Evolutionary conservation across 2,329 filamentous ascomycete species (phyloP), one percentile per base, ranked within the genome.

Genomic region (Trichophaea hybrida): DNA sequence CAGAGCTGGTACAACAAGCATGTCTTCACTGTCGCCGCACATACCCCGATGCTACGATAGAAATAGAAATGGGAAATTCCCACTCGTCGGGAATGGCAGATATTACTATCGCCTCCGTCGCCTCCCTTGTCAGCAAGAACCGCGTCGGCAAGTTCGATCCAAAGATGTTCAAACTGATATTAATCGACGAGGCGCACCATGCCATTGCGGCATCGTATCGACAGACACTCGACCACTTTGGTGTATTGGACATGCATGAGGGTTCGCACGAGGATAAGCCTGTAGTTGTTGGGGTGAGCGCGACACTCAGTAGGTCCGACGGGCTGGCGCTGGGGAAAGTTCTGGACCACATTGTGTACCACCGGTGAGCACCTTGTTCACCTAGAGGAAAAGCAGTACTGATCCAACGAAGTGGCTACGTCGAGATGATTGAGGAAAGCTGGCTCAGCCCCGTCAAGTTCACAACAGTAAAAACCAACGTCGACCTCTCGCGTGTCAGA

Each of bases 121-220:
- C 85, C 69, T 96, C 88, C 71, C 82, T 98, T 67, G 81, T 78
- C 6, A 94, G 87, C 4, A 80, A 81, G 10, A 80, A 84, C 56
- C 80, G 93, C 1, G 77, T 97, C n/a, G 70, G 72, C 38, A 96
- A 95, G 70, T 97, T 91, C 68, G 81, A 94, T 65, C 86, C 89
- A 0, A 72, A 72, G 0, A 76, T 75, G 6, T 97, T 91, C 76
- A 98, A 98, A 73, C 80, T 98, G 0, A 75, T 98, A 0, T 78
- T 98, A 2, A 91, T 98, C 3, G 93, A 98, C 65, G 93, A 98
- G 73, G 93, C 91, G 4, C 93, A 98, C 71, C 93, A 98, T 72
- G 94, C 97, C 57, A 90, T 96, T 49, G 86, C 93, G 0, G 78
- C 81, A 1, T 82, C 83, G 6, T 97, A 97, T 69, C 76, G 94